These are phyloP conservation scores for Starmerella khaoyaiensis DNA, from an alignment of 805 yeast genomes.

Conservation along the genomic window DNA sequence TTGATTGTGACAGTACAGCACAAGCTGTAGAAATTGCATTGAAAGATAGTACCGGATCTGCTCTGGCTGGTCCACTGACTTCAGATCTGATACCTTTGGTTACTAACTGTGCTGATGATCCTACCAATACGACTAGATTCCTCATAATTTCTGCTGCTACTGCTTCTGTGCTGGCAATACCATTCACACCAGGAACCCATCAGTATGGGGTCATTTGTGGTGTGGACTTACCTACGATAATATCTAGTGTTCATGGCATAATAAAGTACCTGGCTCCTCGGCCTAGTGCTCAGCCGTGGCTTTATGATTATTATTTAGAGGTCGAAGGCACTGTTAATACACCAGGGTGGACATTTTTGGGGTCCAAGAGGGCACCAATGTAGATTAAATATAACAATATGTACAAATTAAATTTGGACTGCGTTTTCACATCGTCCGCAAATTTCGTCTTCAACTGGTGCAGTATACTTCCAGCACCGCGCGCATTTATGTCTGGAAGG, in stretches of 20 bases:
- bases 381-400: too few species aligned
- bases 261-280: too few species aligned
- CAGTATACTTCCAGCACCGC: slow-evolving; percentile 79
- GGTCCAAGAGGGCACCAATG: too few species aligned
- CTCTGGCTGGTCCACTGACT: slow-evolving; percentile 50
- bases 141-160: slow-evolving; percentile 50
- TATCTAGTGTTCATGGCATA: too few species aligned
- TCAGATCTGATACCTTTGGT: slow-evolving; percentile 44
- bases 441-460: slow-evolving; percentile 38
- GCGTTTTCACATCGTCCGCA: slow-evolving; percentile 50
- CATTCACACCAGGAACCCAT: too few species aligned
- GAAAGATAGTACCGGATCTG: slow-evolving; percentile 46
- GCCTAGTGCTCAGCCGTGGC: too few species aligned
- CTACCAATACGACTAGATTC: slow-evolving; percentile 76
- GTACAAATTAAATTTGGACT: neutral
- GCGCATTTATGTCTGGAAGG: slow-evolving; percentile 60
- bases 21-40: slow-evolving; percentile 62
- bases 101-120: slow-evolving; percentile 53
- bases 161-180: neutral
- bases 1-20: slow-evolving; percentile 71
- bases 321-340: too few species aligned
- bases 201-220: too few species aligned
- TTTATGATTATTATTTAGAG: too few species aligned
- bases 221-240: too few species aligned
- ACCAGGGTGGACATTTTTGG: too few species aligned